Conservation (phyloP, 2,329 filamentous ascomycete genomes). For the Gaeumannomyces tritici region DNA sequence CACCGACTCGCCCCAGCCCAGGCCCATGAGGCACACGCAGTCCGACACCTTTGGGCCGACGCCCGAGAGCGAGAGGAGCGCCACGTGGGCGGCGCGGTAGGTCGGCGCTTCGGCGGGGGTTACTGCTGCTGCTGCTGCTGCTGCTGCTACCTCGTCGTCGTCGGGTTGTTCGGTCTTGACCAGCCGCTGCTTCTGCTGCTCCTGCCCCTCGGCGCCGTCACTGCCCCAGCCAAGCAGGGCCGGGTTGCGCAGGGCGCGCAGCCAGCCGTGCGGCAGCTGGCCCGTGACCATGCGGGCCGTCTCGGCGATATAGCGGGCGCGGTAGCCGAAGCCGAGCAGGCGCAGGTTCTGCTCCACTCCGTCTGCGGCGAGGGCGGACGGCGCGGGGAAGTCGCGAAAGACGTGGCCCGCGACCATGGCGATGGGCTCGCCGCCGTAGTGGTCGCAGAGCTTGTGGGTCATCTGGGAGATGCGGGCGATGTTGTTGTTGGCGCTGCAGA, state of each 20-base stretch:
- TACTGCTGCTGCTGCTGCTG: neutral
- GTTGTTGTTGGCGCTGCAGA: conserved; percentile 99
- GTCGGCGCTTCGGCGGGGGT: conserved; percentile 32
- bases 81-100: conserved; percentile 72
- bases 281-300: conserved; percentile 68
- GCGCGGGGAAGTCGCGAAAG: conserved; percentile 81
- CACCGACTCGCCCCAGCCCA: conserved; percentile 92
- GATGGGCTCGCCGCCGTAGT: conserved; percentile 61
- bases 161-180: neutral
- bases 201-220: conserved; percentile 18
- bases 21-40: conserved; percentile 90
- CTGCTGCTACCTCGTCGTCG: conserved; percentile 22
- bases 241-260: conserved; percentile 69
- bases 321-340: conserved; percentile 83
- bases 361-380: conserved; percentile 59
- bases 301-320: conserved; percentile 83
- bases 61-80: conserved; percentile 69
- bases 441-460: conserved; percentile 81
- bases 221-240: conserved; percentile 48
- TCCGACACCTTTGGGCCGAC: conserved; percentile 97
- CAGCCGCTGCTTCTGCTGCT: neutral
- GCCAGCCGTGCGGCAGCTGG: conserved; percentile 62
- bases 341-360: conserved; percentile 75
- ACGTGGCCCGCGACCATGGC: conserved; percentile 57
- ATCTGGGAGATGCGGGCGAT: conserved; percentile 92